phyloP scores from a whole-genome alignment of 169 alveolate species.

The Toxoplasma gondii region DNA sequence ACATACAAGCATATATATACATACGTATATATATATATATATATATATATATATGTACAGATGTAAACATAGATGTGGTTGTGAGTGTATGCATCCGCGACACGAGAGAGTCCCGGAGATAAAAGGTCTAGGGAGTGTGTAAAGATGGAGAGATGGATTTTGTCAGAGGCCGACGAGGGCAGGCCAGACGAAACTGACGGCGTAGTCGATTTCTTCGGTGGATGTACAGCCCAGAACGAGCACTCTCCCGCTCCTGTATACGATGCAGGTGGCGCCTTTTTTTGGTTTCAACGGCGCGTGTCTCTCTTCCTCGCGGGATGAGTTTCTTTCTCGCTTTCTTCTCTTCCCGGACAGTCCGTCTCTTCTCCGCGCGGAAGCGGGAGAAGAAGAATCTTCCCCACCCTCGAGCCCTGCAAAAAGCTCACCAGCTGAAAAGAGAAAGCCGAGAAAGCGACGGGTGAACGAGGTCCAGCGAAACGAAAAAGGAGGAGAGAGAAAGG shows the following conservation, averaged over 20 bases:
- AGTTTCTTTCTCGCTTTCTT: background rate
- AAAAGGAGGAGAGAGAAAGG: background rate
- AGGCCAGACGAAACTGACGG: conserved; percentile 53
- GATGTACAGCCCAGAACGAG: conserved; percentile 60
- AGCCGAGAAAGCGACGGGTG: background rate
- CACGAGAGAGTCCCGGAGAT: background rate
- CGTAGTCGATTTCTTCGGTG: conserved; percentile 60
- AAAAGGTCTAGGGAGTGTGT: background rate
- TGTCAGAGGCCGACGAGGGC: conserved; percentile 48
- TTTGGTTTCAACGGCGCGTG: background rate
- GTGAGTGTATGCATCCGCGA: background rate
- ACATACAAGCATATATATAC: background rate
- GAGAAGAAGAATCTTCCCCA: background rate
- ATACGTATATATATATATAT: background rate
- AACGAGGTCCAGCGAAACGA: background rate
- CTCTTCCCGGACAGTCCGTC: background rate
- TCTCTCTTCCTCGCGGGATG: background rate
- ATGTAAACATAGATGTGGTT: background rate
- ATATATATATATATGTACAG: background rate
- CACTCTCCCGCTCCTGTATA: conserved; percentile 47
- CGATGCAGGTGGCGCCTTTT: conserved; percentile 59
- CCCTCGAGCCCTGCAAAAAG: conserved; percentile 17
- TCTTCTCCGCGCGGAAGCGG: background rate
- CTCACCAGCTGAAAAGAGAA: conserved; percentile 38
- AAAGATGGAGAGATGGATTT: background rate